These are phyloP conservation scores for Tricholoma terreum DNA, from an alignment of 768 basidiomycete species.

Conservation along the genomic window DNA sequence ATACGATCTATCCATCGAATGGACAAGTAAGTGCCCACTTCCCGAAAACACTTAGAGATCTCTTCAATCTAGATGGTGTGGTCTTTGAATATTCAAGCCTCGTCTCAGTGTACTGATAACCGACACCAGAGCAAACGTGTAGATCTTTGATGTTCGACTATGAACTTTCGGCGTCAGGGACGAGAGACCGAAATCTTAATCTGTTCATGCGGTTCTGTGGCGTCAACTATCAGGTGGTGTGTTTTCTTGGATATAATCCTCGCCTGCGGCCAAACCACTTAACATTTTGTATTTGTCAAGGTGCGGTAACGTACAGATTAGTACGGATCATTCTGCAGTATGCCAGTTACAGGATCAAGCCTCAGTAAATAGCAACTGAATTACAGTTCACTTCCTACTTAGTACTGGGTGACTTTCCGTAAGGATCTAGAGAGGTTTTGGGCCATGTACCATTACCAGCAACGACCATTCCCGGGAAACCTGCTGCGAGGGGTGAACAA, in stretches of 20 bases:
- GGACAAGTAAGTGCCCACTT: constrained; percentile 47
- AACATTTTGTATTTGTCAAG: constrained; percentile 7
- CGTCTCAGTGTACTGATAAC: constrained; percentile 10
- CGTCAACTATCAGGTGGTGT: constrained; percentile 56
- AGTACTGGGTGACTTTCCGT: too few relatives aligned
- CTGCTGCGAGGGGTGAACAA: too few relatives aligned
- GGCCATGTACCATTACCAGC: too few relatives aligned
- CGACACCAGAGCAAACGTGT: constrained; percentile 22
- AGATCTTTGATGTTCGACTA: constrained; percentile 39
- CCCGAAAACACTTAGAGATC: constrained; percentile 47
- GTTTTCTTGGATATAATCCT: constrained; percentile 9
- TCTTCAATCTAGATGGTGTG: constrained; percentile 54
- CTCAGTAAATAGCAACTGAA: too few relatives aligned
- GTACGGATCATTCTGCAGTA: neutral
- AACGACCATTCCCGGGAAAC: too few relatives aligned
- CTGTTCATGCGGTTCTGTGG: constrained; percentile 55
- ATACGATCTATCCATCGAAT: constrained; percentile 45
- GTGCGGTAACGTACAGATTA: constrained; percentile 8
- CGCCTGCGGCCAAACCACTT: neutral
- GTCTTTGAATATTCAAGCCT: constrained; percentile 2
- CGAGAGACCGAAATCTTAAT: constrained; percentile 50
- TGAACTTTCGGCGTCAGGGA: constrained; percentile 32
- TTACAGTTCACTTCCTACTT: too few relatives aligned
- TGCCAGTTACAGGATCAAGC: neutral
- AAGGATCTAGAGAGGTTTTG: too few relatives aligned